These are phyloP conservation scores for Chalciporus piperatoides DNA, from an alignment of 1,284 basidiomycete species.

Conservation along the genomic window DNA sequence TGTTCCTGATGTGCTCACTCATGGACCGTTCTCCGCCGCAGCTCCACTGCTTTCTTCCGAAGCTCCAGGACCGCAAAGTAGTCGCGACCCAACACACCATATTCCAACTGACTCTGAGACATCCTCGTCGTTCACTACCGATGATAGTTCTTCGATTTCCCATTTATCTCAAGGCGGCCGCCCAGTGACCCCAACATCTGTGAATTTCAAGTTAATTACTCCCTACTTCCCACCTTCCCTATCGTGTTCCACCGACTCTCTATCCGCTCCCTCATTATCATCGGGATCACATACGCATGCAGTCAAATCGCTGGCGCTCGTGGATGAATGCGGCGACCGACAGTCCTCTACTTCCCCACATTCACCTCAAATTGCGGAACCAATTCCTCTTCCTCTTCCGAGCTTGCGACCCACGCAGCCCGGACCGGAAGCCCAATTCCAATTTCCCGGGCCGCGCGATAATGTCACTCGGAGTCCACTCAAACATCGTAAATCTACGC, in stretches of 20 bases:
- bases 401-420: constrained; percentile 13
- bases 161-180: constrained; percentile 28
- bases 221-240: constrained; percentile 39
- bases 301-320: constrained; percentile 27
- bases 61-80: constrained; percentile 7
- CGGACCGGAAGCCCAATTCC: constrained; percentile 30
- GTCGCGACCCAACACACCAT: constrained; percentile 1
- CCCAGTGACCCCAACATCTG: constrained; percentile 38
- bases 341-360: constrained; percentile 20
- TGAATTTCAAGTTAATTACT: constrained; percentile 35
- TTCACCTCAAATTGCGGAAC: constrained; percentile 28
- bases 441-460: constrained; percentile 40
- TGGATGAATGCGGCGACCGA: constrained; percentile 23
- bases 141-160: constrained; percentile 33
- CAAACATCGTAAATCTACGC: constrained; percentile 36
- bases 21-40: constrained; percentile 2
- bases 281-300: constrained; percentile 37
- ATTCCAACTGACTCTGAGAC: constrained; percentile 21
- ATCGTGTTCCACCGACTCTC: constrained; percentile 44
- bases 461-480: constrained; percentile 32
- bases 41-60: constrained; percentile 9
- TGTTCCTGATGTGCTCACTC: background rate
- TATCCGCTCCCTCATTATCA: constrained; percentile 40
- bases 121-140: constrained; percentile 25
- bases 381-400: constrained; percentile 30